Conservation (phyloP, 768 basidiomycete species). For the Tylopilus vinaceipallidus region DNA sequence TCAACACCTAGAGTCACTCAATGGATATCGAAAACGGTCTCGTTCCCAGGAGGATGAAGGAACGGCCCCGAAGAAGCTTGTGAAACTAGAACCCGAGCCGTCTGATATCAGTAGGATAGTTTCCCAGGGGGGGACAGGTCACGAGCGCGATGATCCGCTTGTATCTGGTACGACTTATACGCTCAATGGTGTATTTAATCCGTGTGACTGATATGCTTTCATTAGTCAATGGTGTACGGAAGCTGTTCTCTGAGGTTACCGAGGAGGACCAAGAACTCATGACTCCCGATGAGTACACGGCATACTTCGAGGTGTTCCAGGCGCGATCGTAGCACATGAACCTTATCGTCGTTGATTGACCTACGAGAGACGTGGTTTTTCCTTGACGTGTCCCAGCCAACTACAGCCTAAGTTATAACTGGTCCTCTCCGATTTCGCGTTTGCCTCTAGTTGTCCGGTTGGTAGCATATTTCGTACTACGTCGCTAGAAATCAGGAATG, state of each 20-base stretch:
- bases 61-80: slow-evolving; percentile 35
- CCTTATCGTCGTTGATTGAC: slow-evolving; percentile 5
- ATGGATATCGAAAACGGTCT: slow-evolving; percentile 73
- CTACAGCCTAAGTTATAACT: slow-evolving; percentile 9
- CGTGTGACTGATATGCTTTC: neutral
- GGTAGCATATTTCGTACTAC: no score
- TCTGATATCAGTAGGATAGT: slow-evolving; percentile 18
- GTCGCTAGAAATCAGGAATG: no score
- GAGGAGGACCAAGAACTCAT: slow-evolving; percentile 92
- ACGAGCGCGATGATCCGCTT: slow-evolving; percentile 50
- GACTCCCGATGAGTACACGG: slow-evolving; percentile 90
- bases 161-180: slow-evolving; percentile 55
- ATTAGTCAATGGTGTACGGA: slow-evolving; percentile 71
- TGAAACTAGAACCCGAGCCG: slow-evolving; percentile 39
- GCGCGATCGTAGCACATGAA: slow-evolving; percentile 31
- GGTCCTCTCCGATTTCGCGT: neutral
- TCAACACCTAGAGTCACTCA: slow-evolving; percentile 66
- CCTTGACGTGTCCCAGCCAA: slow-evolving; percentile 19
- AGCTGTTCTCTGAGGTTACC: slow-evolving; percentile 77
- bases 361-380: slow-evolving; percentile 5
- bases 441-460: no score
- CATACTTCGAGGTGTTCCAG: slow-evolving; percentile 71
- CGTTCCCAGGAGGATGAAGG: slow-evolving; percentile 63
- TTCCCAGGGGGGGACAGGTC: neutral
- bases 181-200: neutral